These are phyloP conservation scores for Taphrina confusa DNA, from an alignment of 1,139 yeast genomes.

Conservation along the genomic window DNA sequence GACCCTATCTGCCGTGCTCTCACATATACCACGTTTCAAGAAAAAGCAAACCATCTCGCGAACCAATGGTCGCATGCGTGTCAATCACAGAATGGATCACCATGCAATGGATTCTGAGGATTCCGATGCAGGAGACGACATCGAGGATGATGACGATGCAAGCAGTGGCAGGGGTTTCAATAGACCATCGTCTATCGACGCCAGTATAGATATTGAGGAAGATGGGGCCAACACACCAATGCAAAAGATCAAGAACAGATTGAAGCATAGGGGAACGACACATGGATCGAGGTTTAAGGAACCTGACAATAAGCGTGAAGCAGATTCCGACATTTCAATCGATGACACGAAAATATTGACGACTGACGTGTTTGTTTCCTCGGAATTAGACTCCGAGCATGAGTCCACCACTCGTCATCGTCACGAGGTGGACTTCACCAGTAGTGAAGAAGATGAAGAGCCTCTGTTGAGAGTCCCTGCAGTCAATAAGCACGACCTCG, in stretches of 20 bases:
- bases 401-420: not conserved
- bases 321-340: not conserved
- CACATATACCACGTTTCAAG: slow-evolving; percentile 29
- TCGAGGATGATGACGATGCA: slow-evolving; percentile 4
- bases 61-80: slow-evolving; percentile 24
- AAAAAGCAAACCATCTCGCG: not conserved
- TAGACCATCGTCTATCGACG: slow-evolving; percentile 17
- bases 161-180: not conserved
- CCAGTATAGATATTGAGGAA: slow-evolving; percentile 17
- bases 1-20: slow-evolving; percentile 10
- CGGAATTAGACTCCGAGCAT: not conserved
- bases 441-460: slow-evolving; percentile 17
- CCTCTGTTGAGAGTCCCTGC: too few relatives aligned
- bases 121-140: slow-evolving; percentile 1
- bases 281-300: not conserved
- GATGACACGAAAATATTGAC: too few relatives aligned
- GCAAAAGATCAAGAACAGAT: not conserved
- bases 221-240: slow-evolving; percentile 5
- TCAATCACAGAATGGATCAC: slow-evolving; percentile 22
- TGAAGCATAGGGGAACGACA: not conserved
- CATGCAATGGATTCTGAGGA: slow-evolving; percentile 18
- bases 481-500: too few relatives aligned
- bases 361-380: too few relatives aligned
- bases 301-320: not conserved
- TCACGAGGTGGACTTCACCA: slow-evolving; percentile 9